Evolutionary conservation across 192 early-diverging fungal genomes (phyloP).

Genomic region (Coemansia interrupta): DNA sequence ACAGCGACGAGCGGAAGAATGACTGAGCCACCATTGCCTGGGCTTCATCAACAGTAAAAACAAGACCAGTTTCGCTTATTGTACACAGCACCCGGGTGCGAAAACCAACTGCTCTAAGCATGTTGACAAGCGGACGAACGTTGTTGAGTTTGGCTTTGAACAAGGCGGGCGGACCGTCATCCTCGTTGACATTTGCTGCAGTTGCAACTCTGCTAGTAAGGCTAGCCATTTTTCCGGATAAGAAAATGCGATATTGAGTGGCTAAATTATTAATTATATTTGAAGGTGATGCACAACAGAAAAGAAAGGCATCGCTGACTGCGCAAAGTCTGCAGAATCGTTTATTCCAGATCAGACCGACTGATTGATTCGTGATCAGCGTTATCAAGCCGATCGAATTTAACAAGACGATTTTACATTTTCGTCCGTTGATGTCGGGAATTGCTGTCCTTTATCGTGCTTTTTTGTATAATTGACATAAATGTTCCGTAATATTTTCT

Average conservation of each 20-base stretch:
- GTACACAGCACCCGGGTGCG: constrained; percentile 31
- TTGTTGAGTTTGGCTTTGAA: constrained; percentile 48
- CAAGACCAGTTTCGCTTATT: constrained; percentile 34
- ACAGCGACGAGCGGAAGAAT: constrained; percentile 33
- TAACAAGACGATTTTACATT: background rate
- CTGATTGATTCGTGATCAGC: no score
- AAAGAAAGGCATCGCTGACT: background rate
- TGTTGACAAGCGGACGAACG: constrained; percentile 53
- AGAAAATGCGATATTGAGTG: no score
- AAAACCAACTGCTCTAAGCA: constrained; percentile 53
- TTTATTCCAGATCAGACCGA: no score
- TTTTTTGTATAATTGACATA: background rate
- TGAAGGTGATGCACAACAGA: background rate
- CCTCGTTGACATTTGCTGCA: background rate
- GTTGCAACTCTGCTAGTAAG: background rate
- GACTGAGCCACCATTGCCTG: constrained; percentile 47
- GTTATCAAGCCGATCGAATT: no score
- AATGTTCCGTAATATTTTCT: constrained; percentile 33
- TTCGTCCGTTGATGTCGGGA: background rate
- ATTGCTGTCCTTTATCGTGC: background rate
- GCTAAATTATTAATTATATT: no score
- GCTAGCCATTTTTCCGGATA: background rate
- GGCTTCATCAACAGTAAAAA: constrained; percentile 47
- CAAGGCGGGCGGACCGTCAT: constrained; percentile 1
- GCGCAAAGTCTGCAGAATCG: background rate